Base-by-base conservation (phyloP, 2,329 filamentous ascomycete species). In the Fusarium sp. region DNA sequence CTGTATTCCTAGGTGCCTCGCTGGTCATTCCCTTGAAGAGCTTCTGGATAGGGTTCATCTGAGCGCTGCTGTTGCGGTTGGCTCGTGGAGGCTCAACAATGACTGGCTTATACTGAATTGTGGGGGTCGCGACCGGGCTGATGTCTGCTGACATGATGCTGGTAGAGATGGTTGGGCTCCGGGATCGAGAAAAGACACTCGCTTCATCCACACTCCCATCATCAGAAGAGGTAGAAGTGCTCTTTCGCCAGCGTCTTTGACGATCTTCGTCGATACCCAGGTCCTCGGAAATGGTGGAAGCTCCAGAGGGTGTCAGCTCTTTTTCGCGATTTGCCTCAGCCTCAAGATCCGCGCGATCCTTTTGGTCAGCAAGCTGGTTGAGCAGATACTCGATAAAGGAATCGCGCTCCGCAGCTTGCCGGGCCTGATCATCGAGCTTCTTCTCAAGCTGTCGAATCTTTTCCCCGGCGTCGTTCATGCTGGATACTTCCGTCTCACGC, bases 171-270 rank as follows among this genome's bases (percentile, higher is more conserved):
- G 86, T 86, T 2, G 88, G 88, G 71, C 86, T 89, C 23, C 87
- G 81, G 36, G 85, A 85, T 40, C 87, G 81, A 13, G 87, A 89
- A 72, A 90, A 90, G 38, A 90, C 82, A 73, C 86, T 89, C 33
- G 83, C 84, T 18, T 78, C 81, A 64, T 85, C 85, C 18, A 79
- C 75, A 60, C 80, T 83, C 46, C 82, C 82, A 50, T 87, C 86
- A 29, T 83, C 87, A n/a, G 84, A 87, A 59, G 80, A 77, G 2
- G 83, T 84, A 66, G 81, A 80, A 61, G 75, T 77, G 66, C 83
- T 80, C 69, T 74, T 80, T 57, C 84, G 77, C 79, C 84, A 80
- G 62, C 78, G 76, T 69, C 79, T 78, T 46, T 77, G 72, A 63
- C 81, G 78, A 38, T 87, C 85, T 16, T 85, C 84, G 51, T 87